Conservation (phyloP, 495 filamentous ascomycete genomes). For the Glutinoglossum americanum region DNA sequence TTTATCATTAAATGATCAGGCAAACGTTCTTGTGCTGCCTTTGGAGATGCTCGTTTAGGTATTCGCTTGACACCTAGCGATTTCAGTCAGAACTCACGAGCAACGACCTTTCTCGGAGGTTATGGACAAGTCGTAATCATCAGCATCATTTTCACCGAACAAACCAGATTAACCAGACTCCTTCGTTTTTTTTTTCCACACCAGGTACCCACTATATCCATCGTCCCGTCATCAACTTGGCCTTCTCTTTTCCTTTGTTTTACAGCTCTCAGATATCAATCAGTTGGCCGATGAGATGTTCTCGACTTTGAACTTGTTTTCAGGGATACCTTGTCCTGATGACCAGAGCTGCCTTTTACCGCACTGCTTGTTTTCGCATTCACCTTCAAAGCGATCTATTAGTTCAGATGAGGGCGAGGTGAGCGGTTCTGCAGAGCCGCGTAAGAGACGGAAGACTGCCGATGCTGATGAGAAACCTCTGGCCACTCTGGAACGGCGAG, state of each 20-base stretch:
- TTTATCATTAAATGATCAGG: too few relatives aligned
- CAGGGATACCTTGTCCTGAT: conserved; percentile 2
- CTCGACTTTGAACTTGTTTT: conserved; percentile 1
- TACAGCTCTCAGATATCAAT: too few relatives aligned
- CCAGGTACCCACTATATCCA: background rate
- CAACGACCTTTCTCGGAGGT: background rate
- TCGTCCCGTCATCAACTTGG: background rate
- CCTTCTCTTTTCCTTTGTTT: background rate
- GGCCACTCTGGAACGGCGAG: background rate
- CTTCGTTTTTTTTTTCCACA: background rate
- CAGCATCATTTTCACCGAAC: background rate
- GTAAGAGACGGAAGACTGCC: background rate
- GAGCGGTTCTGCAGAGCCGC: background rate
- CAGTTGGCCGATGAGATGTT: background rate
- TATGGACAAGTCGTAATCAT: background rate
- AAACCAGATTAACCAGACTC: background rate
- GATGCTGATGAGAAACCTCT: background rate
- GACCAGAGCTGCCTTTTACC: background rate
- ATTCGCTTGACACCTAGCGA: too few relatives aligned
- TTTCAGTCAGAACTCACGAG: too few relatives aligned
- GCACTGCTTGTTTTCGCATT: conserved; percentile 4
- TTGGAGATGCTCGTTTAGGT: too few relatives aligned
- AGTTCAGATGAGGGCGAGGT: background rate
- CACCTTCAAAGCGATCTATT: background rate
- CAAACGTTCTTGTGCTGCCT: too few relatives aligned